Evolutionary conservation across 441 rosid species (phyloP).

Genomic region (Populus hybrid): DNA sequence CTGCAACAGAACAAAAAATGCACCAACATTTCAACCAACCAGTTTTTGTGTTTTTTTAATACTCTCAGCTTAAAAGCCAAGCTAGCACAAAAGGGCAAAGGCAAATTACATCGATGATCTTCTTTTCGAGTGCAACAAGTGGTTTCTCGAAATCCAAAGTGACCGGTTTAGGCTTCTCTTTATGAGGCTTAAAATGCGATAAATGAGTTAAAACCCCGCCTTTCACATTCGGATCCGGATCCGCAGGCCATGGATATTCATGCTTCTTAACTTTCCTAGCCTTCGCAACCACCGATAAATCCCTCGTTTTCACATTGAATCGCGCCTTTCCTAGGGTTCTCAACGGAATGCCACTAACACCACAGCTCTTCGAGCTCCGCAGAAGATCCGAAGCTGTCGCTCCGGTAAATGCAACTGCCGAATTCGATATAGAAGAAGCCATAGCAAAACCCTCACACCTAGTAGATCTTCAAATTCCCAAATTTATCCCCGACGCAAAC

Average conservation of each 20-base stretch:
- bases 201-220: conserved; percentile 82
- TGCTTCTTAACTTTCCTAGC: conserved; percentile 80
- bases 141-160: conserved; percentile 88
- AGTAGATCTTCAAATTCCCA: conserved; percentile 12
- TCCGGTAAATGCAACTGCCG: conserved; percentile 45
- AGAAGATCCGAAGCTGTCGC: conserved; percentile 76
- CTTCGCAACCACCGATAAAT: conserved; percentile 44
- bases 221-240: conserved; percentile 85
- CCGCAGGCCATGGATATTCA: conserved; percentile 82
- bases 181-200: conserved; percentile 75
- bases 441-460: conserved; percentile 28
- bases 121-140: conserved; percentile 71
- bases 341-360: conserved; percentile 54
- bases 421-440: conserved; percentile 55
- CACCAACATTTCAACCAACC: neutral
- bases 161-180: conserved; percentile 72
- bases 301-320: conserved; percentile 32
- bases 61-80: conserved; percentile 4
- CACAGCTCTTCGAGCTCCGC: conserved; percentile 52
- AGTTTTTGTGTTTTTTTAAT: neutral
- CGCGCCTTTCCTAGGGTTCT: conserved; percentile 49
- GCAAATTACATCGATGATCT: conserved; percentile 69
- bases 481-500: neutral
- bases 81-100: neutral
- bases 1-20: conserved; percentile 39